Percentiles rank a stretch among this genome's conserved stretches.
These are phyloP conservation scores for Phytopythium sindhum DNA, from an alignment of 352 stramenopile species.

Conservation along the genomic window DNA sequence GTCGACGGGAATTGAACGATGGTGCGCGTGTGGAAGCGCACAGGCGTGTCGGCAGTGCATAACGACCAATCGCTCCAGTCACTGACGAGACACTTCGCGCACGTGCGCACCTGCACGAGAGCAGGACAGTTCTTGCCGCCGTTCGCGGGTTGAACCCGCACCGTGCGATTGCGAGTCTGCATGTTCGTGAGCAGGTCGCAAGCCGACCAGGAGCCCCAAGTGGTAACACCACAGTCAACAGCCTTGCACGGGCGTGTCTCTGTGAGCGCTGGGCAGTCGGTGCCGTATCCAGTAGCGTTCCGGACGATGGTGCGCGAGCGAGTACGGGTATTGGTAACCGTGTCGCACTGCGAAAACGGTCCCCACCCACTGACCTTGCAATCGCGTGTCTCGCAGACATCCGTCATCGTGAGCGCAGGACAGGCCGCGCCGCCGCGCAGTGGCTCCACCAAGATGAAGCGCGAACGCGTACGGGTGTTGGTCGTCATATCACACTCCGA, in stretches of 20 bases:
- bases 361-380: constrained; percentile 59
- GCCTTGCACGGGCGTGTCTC: constrained; percentile 35
- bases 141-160: constrained; percentile 33
- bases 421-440: constrained; percentile 38
- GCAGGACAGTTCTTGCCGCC: constrained; percentile 37
- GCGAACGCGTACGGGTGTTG: constrained; percentile 24
- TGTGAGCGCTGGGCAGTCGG: constrained; percentile 40
- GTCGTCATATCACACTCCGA: constrained; percentile 26
- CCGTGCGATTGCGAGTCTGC: constrained; percentile 32
- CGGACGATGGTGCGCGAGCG: constrained; percentile 32
- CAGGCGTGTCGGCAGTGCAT: constrained; percentile 29
- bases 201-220: constrained; percentile 41
- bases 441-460: constrained; percentile 32
- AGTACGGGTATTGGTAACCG: constrained; percentile 26
- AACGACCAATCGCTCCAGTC: constrained; percentile 50
- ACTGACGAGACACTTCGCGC: constrained; percentile 45
- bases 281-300: constrained; percentile 27
- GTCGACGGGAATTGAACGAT: constrained; percentile 35
- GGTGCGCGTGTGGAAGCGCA: constrained; percentile 36
- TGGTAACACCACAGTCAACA: constrained; percentile 50
- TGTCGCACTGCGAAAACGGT: constrained; percentile 35
- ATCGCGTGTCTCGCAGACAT: constrained; percentile 32
- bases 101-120: constrained; percentile 40
- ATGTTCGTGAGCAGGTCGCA: constrained; percentile 31
- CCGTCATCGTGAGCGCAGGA: constrained; percentile 26